Evolutionary conservation across 352 stramenopile species (phyloP).

Genomic region (Globisporangium polare): DNA sequence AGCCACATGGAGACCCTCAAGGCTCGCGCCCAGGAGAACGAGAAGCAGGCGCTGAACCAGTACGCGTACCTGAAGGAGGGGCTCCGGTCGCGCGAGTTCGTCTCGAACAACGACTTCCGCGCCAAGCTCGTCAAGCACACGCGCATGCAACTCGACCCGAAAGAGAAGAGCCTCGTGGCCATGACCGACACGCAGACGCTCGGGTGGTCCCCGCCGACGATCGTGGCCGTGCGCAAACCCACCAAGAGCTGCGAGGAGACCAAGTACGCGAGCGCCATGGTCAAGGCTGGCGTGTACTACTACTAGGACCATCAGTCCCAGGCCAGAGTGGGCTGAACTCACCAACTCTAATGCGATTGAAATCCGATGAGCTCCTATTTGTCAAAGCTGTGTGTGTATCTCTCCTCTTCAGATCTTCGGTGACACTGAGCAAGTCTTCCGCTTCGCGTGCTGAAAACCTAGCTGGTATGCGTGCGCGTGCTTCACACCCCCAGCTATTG

Average conservation of each 20-base stretch:
- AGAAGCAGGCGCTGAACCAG: slow-evolving; percentile 21
- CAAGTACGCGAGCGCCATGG: slow-evolving; percentile 61
- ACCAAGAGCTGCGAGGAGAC: slow-evolving; percentile 74
- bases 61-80: slow-evolving; percentile 41
- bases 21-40: slow-evolving; percentile 24
- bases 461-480: too few relatives aligned
- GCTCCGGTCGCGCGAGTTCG: slow-evolving; percentile 35
- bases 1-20: slow-evolving; percentile 30
- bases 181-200: slow-evolving; percentile 52
- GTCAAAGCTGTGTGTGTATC: too few relatives aligned
- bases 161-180: slow-evolving; percentile 37
- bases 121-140: slow-evolving; percentile 49
- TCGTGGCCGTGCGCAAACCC: slow-evolving; percentile 34
- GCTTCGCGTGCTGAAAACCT: too few relatives aligned
- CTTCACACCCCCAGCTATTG: too few relatives aligned
- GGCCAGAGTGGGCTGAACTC: too few relatives aligned
- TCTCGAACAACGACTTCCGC: slow-evolving; percentile 55
- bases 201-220: slow-evolving; percentile 50
- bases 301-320: slow-evolving; percentile 26
- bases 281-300: slow-evolving; percentile 74
- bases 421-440: too few relatives aligned
- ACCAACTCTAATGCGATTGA: too few relatives aligned
- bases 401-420: too few relatives aligned
- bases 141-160: slow-evolving; percentile 46
- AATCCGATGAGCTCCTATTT: too few relatives aligned